These are phyloP conservation scores for Dictyophora rubrovolvata DNA, from an alignment of 768 basidiomycete genomes.

Conservation along the genomic window DNA sequence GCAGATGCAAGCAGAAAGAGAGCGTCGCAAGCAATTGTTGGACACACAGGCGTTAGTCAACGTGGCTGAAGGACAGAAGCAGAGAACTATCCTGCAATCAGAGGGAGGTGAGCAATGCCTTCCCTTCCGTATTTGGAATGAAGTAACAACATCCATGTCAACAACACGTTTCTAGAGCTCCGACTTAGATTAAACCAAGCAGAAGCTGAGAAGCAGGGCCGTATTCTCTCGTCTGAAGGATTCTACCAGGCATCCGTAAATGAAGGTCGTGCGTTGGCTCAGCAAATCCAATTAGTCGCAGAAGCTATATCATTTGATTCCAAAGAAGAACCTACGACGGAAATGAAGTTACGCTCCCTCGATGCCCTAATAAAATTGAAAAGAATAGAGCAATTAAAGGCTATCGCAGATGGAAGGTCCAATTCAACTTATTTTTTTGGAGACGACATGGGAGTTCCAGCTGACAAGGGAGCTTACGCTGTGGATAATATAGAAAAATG, in stretches of 20 bases:
- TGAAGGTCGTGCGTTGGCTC: constrained; percentile 38
- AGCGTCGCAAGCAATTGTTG: constrained; percentile 44
- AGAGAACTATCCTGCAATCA: constrained; percentile 43
- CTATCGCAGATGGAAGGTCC: constrained; percentile 38
- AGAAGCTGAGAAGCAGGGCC: constrained; percentile 41
- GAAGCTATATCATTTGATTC: constrained; percentile 27
- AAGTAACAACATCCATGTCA: too few species aligned
- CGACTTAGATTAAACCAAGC: constrained; percentile 45
- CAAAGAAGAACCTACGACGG: constrained; percentile 19
- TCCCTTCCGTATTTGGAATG: background rate
- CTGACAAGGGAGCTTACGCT: constrained; percentile 30
- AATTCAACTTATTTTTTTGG: constrained; percentile 50
- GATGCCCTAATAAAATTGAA: constrained; percentile 36
- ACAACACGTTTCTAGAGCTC: constrained; percentile 16
- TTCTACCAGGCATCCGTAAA: constrained; percentile 32
- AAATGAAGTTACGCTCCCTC: constrained; percentile 31
- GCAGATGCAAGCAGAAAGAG: constrained; percentile 51
- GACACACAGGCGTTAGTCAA: constrained; percentile 51
- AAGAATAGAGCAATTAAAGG: constrained; percentile 42
- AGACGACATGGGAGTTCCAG: constrained; percentile 25
- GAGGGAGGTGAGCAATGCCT: constrained; percentile 33
- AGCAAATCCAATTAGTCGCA: constrained; percentile 39
- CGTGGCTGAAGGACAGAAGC: constrained; percentile 49
- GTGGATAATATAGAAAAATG: constrained; percentile 39
- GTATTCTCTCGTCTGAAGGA: constrained; percentile 43